These are phyloP conservation scores for Macrophomina tecta DNA, from an alignment of 2,329 filamentous ascomycete genomes.

Conservation along the genomic window DNA sequence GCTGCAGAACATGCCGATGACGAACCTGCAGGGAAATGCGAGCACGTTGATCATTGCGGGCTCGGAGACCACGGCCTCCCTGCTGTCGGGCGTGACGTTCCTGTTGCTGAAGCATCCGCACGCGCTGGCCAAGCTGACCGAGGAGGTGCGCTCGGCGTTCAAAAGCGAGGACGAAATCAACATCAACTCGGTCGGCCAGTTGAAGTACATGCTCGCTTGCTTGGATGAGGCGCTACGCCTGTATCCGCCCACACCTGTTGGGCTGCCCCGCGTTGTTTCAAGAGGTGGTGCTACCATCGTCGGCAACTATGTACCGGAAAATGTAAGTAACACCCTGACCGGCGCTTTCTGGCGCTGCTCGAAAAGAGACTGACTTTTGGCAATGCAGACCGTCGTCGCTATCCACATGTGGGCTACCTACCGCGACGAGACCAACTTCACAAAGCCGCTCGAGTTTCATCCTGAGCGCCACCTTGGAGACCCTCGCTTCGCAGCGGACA, in stretches of 20 bases:
- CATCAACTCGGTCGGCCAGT: constrained; percentile 37
- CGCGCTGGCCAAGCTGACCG: constrained; percentile 34
- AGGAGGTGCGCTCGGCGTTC: constrained; percentile 38
- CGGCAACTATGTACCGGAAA: constrained; percentile 45
- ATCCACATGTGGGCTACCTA: constrained; percentile 39
- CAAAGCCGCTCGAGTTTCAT: constrained; percentile 39
- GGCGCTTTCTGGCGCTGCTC: too few species aligned
- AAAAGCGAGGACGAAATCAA: constrained; percentile 41
- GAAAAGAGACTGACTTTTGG: too few species aligned
- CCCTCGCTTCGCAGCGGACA: background rate
- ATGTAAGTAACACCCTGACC: background rate
- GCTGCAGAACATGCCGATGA: background rate
- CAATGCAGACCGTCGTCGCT: constrained; percentile 36
- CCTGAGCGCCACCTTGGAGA: constrained; percentile 44
- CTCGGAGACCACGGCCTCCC: constrained; percentile 42
- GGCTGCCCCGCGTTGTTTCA: constrained; percentile 45
- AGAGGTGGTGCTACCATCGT: constrained; percentile 45
- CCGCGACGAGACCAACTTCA: constrained; percentile 41
- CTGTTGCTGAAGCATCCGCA: constrained; percentile 39
- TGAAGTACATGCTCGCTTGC: constrained; percentile 53
- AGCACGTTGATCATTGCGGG: constrained; percentile 37
- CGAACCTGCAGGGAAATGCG: constrained; percentile 25
- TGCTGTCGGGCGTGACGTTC: constrained; percentile 41
- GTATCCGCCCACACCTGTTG: constrained; percentile 52
- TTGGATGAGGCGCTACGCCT: constrained; percentile 55